Evolutionary conservation across 257 asterid genomes (phyloP).

Genomic region (Echites panduratus): DNA sequence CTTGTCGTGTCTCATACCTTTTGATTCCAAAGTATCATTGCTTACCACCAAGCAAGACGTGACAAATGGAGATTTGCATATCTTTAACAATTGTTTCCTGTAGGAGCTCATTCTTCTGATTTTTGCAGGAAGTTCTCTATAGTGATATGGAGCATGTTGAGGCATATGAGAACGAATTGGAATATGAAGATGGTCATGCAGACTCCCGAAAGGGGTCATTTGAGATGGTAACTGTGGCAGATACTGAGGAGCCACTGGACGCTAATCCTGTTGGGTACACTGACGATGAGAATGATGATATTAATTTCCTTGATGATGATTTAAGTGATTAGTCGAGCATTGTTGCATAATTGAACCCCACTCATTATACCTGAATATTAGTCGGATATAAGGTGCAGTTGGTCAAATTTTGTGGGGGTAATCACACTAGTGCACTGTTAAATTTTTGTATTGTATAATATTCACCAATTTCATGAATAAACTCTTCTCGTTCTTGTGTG

Average conservation of each 20-base stretch:
- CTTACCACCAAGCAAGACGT: no score
- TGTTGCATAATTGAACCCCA: not conserved
- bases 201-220: conserved; percentile 43
- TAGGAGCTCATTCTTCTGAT: not conserved
- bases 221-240: conserved; percentile 46
- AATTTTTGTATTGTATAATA: conserved; percentile 1
- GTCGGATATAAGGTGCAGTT: not conserved
- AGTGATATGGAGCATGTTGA: conserved; percentile 67
- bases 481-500: not conserved
- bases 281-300: conserved; percentile 38
- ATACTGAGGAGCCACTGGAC: conserved; percentile 48
- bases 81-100: not conserved
- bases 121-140: conserved; percentile 53
- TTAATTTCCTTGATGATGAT: conserved; percentile 62
- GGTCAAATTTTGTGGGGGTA: conserved; percentile 5
- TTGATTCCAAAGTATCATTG: no score
- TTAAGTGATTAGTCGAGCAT: conserved; percentile 34
- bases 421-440: conserved; percentile 3
- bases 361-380: not conserved
- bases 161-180: conserved; percentile 55
- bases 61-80: not conserved
- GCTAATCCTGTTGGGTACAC: conserved; percentile 39
- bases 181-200: conserved; percentile 49
- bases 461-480: not conserved
- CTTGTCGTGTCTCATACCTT: no score